Evolutionary conservation across 495 filamentous ascomycete species (phyloP).

Genomic region (Sordaria brevicollis): DNA sequence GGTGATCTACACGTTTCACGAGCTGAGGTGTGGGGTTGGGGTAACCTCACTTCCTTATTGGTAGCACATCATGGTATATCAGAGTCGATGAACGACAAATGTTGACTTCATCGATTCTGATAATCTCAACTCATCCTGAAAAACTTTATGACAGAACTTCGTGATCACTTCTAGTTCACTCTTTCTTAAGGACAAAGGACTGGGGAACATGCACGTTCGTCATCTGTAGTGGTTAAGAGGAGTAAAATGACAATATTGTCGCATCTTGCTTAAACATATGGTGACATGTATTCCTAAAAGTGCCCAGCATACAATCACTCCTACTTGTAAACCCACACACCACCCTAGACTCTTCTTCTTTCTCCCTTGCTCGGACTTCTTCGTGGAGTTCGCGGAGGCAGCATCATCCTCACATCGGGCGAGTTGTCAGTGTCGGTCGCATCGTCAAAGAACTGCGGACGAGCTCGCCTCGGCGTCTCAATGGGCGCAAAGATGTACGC

Average conservation of each 20-base stretch:
- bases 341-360: conserved; percentile 21
- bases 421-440: conserved; percentile 34
- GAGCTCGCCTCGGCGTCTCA: conserved; percentile 31
- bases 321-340: conserved; percentile 31
- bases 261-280: neutral
- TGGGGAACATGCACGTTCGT: too few relatives aligned
- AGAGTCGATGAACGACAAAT: too few relatives aligned
- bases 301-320: conserved; percentile 17
- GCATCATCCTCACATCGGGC: conserved; percentile 21
- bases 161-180: too few relatives aligned
- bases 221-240: too few relatives aligned
- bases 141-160: too few relatives aligned
- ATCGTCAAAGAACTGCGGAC: conserved; percentile 24
- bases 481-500: conserved; percentile 34
- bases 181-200: too few relatives aligned
- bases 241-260: neutral
- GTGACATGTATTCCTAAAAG: neutral
- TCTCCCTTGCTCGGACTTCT: conserved; percentile 37
- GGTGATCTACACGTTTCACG: neutral
- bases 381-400: conserved; percentile 31
- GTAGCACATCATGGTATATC: neutral
- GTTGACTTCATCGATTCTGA: too few relatives aligned
- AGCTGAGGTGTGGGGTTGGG: neutral
- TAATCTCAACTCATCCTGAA: too few relatives aligned
- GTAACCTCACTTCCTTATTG: neutral